These are phyloP conservation scores for Rhizopogon parksii DNA, from an alignment of 1,284 basidiomycete genomes.

Conservation along the genomic window DNA sequence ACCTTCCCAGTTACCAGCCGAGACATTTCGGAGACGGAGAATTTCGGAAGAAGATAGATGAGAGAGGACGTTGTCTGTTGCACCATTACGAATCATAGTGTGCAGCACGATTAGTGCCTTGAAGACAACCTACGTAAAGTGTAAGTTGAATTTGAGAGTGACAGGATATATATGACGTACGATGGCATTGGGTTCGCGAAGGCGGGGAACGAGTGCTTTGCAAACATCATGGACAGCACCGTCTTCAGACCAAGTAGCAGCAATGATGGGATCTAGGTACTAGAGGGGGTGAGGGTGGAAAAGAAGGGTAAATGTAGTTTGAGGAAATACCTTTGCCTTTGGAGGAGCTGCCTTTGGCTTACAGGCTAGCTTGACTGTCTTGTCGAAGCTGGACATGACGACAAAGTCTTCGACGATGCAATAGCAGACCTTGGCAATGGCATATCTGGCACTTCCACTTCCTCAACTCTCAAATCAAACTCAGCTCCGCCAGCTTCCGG, in stretches of 20 bases:
- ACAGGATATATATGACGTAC: constrained; percentile 40
- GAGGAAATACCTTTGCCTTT: constrained; percentile 72
- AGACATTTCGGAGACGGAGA: constrained; percentile 74
- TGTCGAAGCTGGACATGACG: constrained; percentile 72
- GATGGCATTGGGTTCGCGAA: constrained; percentile 86
- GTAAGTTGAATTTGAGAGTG: constrained; percentile 5
- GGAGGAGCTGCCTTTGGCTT: constrained; percentile 93
- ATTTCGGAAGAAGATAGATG: constrained; percentile 78
- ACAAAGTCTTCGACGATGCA: constrained; percentile 4
- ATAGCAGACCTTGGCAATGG: neutral
- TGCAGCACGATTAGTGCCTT: constrained; percentile 94
- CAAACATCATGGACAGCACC: constrained; percentile 89
- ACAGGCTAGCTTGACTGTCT: constrained; percentile 86
- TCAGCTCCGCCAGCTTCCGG: constrained; percentile 14
- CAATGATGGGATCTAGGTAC: constrained; percentile 89
- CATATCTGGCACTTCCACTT: constrained; percentile 1
- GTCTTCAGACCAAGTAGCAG: constrained; percentile 90
- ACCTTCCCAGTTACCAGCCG: constrained; percentile 79
- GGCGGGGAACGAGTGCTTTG: constrained; percentile 74
- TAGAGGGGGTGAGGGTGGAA: constrained; percentile 21
- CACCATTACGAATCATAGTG: constrained; percentile 90
- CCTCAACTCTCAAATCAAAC: constrained; percentile 12
- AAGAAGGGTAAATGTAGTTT: neutral
- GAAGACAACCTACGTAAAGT: constrained; percentile 72
- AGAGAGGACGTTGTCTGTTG: constrained; percentile 84